Evolutionary conservation across 2,329 filamentous ascomycete genomes (phyloP).

Genomic region (Sporothrix sp.): DNA sequence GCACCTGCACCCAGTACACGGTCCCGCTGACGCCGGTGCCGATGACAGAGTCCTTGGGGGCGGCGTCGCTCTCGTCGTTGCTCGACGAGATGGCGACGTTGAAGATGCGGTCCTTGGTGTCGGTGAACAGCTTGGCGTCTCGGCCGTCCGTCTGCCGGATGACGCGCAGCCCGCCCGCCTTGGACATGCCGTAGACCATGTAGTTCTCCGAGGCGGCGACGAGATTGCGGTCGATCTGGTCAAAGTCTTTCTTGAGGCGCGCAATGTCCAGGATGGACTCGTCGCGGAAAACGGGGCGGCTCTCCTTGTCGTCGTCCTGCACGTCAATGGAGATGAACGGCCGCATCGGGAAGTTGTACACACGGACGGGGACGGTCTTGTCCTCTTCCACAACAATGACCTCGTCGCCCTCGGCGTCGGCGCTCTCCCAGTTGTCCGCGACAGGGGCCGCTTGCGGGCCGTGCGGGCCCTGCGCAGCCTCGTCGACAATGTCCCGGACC

Average conservation of each 20-base stretch:
- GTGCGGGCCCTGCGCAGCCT: conserved; percentile 47
- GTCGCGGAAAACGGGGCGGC: conserved; percentile 58
- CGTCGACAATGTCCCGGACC: conserved; percentile 41
- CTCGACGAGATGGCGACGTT: conserved; percentile 77
- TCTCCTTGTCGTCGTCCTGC: conserved; percentile 44
- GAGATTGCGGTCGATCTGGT: conserved; percentile 89
- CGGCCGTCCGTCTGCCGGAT: conserved; percentile 90
- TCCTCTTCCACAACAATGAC: conserved; percentile 56
- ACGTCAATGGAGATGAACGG: conserved; percentile 89
- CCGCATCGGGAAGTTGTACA: conserved; percentile 94
- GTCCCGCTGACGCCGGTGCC: conserved; percentile 90
- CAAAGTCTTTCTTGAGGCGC: conserved; percentile 91
- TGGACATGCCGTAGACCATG: conserved; percentile 90
- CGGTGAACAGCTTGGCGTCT: conserved; percentile 84
- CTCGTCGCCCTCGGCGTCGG: conserved; percentile 57
- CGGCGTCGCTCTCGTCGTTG: conserved; percentile 41
- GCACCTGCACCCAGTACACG: conserved; percentile 89
- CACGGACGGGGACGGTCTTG: conserved; percentile 57
- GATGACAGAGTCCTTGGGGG: conserved; percentile 70
- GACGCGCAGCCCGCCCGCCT: conserved; percentile 83
- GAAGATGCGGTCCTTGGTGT: conserved; percentile 88
- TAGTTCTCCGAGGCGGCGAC: conserved; percentile 83
- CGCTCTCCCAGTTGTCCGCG: conserved; percentile 88
- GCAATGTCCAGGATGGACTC: conserved; percentile 87
- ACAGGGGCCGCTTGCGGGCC: too few relatives aligned